Evolutionary conservation across 345 rosid genomes (phyloP), one percentile per base, ranked within the genome.

Genomic region (Aurinia saxatilis): DNA sequence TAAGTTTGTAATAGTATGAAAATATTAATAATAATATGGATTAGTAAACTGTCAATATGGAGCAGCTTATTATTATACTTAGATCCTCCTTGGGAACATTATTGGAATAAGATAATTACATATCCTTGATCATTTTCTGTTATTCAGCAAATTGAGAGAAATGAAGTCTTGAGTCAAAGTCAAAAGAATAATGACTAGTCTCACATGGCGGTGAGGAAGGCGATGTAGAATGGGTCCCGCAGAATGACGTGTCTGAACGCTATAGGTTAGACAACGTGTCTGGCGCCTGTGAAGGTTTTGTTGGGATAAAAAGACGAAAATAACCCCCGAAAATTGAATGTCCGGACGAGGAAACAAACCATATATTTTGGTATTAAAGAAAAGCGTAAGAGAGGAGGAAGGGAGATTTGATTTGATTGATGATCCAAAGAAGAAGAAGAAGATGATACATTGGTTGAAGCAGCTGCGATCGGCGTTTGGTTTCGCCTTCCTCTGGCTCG

Each of bases 401-500:
- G 42, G 18, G 16, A 40, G 10, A 30, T 11, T 9, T 21, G 12
- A 59, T 31, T 70, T 48, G 53, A 55, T 70, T 48, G 53, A 55
- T 63, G 74, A 70, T 62, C 49, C 15, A 57, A 54, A 48, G 55
- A 38, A 55, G 14, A 37, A 59, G 33, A 40, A 11, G 29, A 80
- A 72, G 65, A 89, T 86, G 98, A 77, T 79, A 54, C 66, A 65
- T 73, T 78, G 93, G 82, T 17, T 82, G 29, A 81, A 75, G 55
- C 85, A 75, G 79, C 59, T 92, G 79, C 73, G 60, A 66, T 75
- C 72, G 49, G 82, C 86, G 49, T 90, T 87, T 42, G 97, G 96
- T 3, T 63, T 81, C 67, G 72, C 98, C 14, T 92, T 92, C 84
- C 53, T 89, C 25, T 92, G 97, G 98, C 88, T 92, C 16, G 73